phyloP scores from a whole-genome alignment of 495 filamentous ascomycete genomes.

The Jackrogersella multiformis region DNA sequence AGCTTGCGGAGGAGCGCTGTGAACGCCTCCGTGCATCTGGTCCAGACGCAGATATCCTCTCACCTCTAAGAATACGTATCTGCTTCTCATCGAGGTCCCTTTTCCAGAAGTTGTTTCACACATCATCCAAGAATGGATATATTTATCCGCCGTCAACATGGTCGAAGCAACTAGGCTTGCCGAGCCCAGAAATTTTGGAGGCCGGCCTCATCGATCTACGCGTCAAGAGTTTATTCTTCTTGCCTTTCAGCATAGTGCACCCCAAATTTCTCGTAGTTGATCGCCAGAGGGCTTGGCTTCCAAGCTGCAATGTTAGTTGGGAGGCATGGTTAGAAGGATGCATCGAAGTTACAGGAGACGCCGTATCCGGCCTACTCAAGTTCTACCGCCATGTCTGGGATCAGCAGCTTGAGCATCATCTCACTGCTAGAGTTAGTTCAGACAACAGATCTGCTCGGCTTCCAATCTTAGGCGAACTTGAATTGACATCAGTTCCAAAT shows the following conservation, averaged over 20 bases:
- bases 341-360: slow-evolving; percentile 65
- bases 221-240: slow-evolving; percentile 75
- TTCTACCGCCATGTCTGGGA: slow-evolving; percentile 71
- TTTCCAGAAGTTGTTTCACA: slow-evolving; percentile 75
- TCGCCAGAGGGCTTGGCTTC: slow-evolving; percentile 65
- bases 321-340: slow-evolving; percentile 80
- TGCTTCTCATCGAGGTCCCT: slow-evolving; percentile 73
- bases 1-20: slow-evolving; percentile 55
- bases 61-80: slow-evolving; percentile 61
- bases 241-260: slow-evolving; percentile 80
- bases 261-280: slow-evolving; percentile 80
- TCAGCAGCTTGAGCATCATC: slow-evolving; percentile 34
- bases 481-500: slow-evolving; percentile 25
- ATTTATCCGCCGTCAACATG: slow-evolving; percentile 65
- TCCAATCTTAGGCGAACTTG: slow-evolving; percentile 16
- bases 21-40: slow-evolving; percentile 39
- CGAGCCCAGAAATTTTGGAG: slow-evolving; percentile 57
- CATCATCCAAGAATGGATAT: slow-evolving; percentile 63
- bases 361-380: slow-evolving; percentile 61
- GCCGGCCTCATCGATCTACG: slow-evolving; percentile 65
- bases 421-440: slow-evolving; percentile 1
- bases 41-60: background rate
- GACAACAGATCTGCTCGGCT: background rate
- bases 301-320: slow-evolving; percentile 80
- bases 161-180: slow-evolving; percentile 67